A percentile compares a stretch with the other conserved stretches of the same genome.
These are phyloP conservation scores for Chrysosphaeria jannelii DNA, from an alignment of 2,329 filamentous ascomycete species.

Conservation along the genomic window DNA sequence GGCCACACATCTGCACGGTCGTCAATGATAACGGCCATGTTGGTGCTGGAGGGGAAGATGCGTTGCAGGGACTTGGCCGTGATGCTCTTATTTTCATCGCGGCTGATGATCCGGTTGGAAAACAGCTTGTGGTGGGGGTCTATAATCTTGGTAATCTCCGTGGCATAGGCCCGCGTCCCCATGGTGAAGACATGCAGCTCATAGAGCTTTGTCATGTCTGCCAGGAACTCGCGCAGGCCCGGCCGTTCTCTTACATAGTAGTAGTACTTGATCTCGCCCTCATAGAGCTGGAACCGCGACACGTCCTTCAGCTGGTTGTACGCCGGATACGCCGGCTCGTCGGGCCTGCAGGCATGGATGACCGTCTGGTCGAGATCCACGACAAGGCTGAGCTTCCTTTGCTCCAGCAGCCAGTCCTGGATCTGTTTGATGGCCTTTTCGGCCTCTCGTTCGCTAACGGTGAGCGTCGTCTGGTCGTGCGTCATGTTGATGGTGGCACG, in stretches of 20 bases:
- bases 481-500: slow-evolving; percentile 86
- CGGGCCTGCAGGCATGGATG: slow-evolving; percentile 91
- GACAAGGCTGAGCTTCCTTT: slow-evolving; percentile 68
- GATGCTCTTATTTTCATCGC: slow-evolving; percentile 87
- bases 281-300: slow-evolving; percentile 67
- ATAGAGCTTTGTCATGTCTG: slow-evolving; percentile 49
- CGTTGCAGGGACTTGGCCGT: slow-evolving; percentile 71
- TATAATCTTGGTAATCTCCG: slow-evolving; percentile 73
- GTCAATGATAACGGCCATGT: slow-evolving; percentile 98
- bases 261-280: slow-evolving; percentile 50
- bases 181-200: slow-evolving; percentile 98
- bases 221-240: slow-evolving; percentile 52
- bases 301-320: slow-evolving; percentile 76
- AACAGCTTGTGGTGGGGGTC: slow-evolving; percentile 76
- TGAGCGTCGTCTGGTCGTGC: slow-evolving; percentile 67
- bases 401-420: slow-evolving; percentile 51
- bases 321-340: slow-evolving; percentile 74
- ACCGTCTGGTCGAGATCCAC: slow-evolving; percentile 97
- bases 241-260: slow-evolving; percentile 98
- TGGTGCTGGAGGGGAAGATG: slow-evolving; percentile 83
- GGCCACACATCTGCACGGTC: slow-evolving; percentile 90
- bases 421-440: slow-evolving; percentile 57
- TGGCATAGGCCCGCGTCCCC: slow-evolving; percentile 88
- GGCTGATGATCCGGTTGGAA: slow-evolving; percentile 78
- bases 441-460: slow-evolving; percentile 59